Evolutionary conservation across 768 basidiomycete genomes (phyloP).

Genomic region (Clavaria fumosa): DNA sequence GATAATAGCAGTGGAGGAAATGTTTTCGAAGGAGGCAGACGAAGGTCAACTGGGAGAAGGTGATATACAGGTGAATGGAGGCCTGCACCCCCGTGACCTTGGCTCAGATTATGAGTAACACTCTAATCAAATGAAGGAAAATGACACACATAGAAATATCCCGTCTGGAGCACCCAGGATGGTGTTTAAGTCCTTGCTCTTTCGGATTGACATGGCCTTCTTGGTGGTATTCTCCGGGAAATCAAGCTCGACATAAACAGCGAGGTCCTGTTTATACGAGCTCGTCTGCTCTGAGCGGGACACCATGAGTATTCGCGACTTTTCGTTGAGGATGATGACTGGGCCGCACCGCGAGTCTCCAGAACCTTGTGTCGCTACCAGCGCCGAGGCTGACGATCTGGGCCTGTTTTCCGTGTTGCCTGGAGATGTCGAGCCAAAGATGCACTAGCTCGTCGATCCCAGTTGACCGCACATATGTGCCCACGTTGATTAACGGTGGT

Average conservation of each 20-base stretch:
- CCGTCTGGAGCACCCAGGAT: slow-evolving; percentile 32
- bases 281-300: slow-evolving; percentile 38
- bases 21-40: slow-evolving; percentile 34
- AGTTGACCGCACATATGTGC: slow-evolving; percentile 74
- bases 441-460: slow-evolving; percentile 68
- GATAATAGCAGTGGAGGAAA: slow-evolving; percentile 26
- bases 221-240: slow-evolving; percentile 73
- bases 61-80: slow-evolving; percentile 45
- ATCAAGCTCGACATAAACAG: slow-evolving; percentile 75
- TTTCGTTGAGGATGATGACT: neutral
- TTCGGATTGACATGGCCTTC: slow-evolving; percentile 71
- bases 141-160: slow-evolving; percentile 27
- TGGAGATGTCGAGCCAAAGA: slow-evolving; percentile 39
- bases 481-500: slow-evolving; percentile 88
- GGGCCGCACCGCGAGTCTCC: slow-evolving; percentile 67
- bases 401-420: slow-evolving; percentile 29
- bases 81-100: slow-evolving; percentile 48
- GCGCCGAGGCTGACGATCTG: slow-evolving; percentile 94
- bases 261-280: slow-evolving; percentile 30
- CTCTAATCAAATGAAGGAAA: neutral
- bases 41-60: slow-evolving; percentile 67
- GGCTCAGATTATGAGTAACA: slow-evolving; percentile 1
- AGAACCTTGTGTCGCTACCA: slow-evolving; percentile 92
- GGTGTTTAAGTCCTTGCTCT: slow-evolving; percentile 39
- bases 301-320: slow-evolving; percentile 1